phyloP scores from a whole-genome alignment of 257 asterid genomes.

The Parsonsia alboflavescens region DNA sequence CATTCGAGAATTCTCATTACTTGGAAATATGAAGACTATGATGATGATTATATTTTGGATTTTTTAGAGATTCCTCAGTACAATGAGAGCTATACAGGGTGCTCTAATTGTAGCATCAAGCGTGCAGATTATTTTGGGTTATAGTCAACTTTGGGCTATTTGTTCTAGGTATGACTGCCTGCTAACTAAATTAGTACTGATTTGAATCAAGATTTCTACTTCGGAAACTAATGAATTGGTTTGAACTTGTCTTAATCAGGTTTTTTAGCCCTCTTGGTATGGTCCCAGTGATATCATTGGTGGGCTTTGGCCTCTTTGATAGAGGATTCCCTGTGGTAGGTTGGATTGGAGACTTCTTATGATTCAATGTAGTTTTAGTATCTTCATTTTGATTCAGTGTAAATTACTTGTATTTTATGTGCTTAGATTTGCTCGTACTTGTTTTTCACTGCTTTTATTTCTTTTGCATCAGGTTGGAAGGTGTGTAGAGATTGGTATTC shows the following conservation, averaged over 20 bases:
- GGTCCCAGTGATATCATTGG: conserved; percentile 88
- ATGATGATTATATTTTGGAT: conserved; percentile 14
- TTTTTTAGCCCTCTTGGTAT: conserved; percentile 98
- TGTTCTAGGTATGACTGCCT: conserved; percentile 64
- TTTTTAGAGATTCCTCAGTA: conserved; percentile 67
- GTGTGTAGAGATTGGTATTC: conserved; percentile 93
- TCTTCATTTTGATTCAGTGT: neutral
- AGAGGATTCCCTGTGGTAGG: conserved; percentile 90
- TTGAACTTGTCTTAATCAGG: conserved; percentile 33
- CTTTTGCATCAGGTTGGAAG: conserved; percentile 58
- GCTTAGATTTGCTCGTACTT: conserved; percentile 13
- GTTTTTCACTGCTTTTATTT: conserved; percentile 9
- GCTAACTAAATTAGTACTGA: neutral
- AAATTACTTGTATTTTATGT: neutral
- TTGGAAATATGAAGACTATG: too few relatives aligned
- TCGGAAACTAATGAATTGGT: conserved; percentile 1
- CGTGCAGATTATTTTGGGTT: conserved; percentile 90
- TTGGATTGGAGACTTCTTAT: conserved; percentile 1
- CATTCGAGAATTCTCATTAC: neutral
- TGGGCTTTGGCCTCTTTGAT: conserved; percentile 88
- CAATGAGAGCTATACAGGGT: conserved; percentile 93
- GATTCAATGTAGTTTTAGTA: neutral
- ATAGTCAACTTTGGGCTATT: conserved; percentile 96
- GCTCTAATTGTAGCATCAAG: conserved; percentile 93
- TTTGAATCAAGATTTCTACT: neutral